phyloP scores from a whole-genome alignment of 768 basidiomycete genomes.

The Naganishia onofrii region DNA sequence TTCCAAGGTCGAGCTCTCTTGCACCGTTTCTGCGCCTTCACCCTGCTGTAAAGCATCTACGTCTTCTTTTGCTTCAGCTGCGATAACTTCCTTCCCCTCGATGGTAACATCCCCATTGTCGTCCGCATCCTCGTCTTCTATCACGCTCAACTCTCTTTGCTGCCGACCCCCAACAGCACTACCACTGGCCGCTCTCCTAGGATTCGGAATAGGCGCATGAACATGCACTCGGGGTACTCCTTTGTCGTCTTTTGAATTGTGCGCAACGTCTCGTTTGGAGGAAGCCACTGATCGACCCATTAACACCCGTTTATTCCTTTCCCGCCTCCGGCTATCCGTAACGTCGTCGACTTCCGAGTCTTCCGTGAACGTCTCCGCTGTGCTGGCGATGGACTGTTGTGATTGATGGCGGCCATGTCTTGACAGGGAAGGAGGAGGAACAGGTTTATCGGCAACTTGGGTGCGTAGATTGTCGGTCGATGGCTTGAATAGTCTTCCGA shows the following conservation, averaged over 20 bases:
- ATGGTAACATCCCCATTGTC: not conserved
- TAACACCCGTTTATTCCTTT: conserved; percentile 23
- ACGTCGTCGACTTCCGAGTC: conserved; percentile 5
- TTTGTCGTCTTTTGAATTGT: not conserved
- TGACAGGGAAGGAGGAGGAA: not conserved
- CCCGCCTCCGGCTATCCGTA: conserved; percentile 21
- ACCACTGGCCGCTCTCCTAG: conserved; percentile 31
- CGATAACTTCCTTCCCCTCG: not conserved
- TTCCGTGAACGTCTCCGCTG: conserved; percentile 3
- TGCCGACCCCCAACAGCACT: conserved; percentile 19
- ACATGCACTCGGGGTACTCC: conserved; percentile 31
- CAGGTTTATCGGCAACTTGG: not conserved
- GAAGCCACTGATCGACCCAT: conserved; percentile 30
- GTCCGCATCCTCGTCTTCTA: conserved; percentile 40
- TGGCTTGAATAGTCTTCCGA: conserved; percentile 1
- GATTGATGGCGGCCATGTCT: conserved; percentile 4
- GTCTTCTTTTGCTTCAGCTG: not conserved
- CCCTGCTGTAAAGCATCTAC: not conserved
- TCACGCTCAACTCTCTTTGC: conserved; percentile 49
- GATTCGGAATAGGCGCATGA: conserved; percentile 37
- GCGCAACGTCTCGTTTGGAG: not conserved
- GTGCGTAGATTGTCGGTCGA: conserved; percentile 4
- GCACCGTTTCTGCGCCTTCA: not conserved
- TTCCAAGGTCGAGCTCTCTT: not conserved
- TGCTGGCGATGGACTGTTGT: conserved; percentile 11